Percentiles rank a stretch among this genome's conserved stretches.
Evolutionary conservation across 371 early-diverging fungal genomes (phyloP).

Genomic region (Mycotypha africana): DNA sequence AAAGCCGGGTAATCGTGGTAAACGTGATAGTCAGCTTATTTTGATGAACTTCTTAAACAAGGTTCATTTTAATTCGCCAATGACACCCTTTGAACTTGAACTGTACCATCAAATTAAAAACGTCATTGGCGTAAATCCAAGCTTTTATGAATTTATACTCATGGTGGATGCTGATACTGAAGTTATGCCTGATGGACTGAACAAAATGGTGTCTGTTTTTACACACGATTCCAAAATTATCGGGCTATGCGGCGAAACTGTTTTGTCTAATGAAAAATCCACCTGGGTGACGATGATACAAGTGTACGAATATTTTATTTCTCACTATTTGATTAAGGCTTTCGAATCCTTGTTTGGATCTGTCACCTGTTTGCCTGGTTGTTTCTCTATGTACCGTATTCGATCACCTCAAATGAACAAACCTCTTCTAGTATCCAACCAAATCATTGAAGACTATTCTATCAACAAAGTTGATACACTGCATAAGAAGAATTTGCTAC

Average conservation of each 20-base stretch:
- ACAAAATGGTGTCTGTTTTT: conserved; percentile 62
- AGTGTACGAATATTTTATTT: conserved; percentile 75
- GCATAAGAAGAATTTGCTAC: conserved; percentile 90
- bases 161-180: conserved; percentile 70
- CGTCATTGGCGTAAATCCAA: conserved; percentile 81
- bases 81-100: conserved; percentile 88
- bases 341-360: conserved; percentile 85
- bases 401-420: conserved; percentile 73
- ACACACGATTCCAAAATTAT: conserved; percentile 70
- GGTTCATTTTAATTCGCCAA: conserved; percentile 64
- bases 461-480: conserved; percentile 95
- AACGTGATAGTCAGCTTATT: conserved; percentile 81
- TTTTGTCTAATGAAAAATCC: conserved; percentile 76
- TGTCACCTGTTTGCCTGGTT: conserved; percentile 90
- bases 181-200: conserved; percentile 58
- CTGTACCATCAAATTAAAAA: conserved; percentile 84
- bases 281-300: conserved; percentile 92
- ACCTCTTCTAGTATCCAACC: conserved; percentile 88
- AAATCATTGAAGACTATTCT: conserved; percentile 92
- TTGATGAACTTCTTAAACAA: conserved; percentile 78
- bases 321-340: conserved; percentile 90
- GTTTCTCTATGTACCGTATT: conserved; percentile 91
- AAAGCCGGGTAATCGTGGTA: conserved; percentile 86
- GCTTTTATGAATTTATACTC: conserved; percentile 59
- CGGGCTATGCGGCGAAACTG: conserved; percentile 81